Conservation (phyloP, 2,329 filamentous ascomycete species). For the Didymella arachidicola region DNA sequence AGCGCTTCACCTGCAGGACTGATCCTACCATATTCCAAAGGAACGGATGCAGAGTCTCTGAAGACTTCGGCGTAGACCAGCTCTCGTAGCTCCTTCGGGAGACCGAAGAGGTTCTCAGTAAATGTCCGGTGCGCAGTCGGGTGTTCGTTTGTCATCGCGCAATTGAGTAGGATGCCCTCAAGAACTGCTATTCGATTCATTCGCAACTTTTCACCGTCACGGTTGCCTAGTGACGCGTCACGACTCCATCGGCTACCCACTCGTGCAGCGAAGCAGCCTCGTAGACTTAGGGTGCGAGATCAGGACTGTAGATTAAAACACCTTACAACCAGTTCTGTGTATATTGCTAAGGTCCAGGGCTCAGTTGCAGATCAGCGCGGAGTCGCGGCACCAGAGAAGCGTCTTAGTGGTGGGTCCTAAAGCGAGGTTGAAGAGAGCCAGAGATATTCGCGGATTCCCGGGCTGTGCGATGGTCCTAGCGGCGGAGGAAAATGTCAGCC, state of each 20-base stretch:
- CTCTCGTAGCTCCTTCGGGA: slow-evolving; percentile 33
- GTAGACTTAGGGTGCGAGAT: background rate
- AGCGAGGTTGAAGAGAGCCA: background rate
- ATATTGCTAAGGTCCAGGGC: background rate
- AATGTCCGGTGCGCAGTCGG: background rate
- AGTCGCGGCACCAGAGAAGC: background rate
- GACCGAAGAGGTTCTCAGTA: slow-evolving; percentile 7
- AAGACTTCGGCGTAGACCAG: slow-evolving; percentile 26
- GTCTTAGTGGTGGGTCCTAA: background rate
- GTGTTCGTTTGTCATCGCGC: slow-evolving; percentile 1
- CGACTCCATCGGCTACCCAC: background rate
- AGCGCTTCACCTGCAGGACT: slow-evolving; percentile 1
- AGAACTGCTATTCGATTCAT: background rate
- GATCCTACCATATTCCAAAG: slow-evolving; percentile 2
- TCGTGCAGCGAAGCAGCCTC: background rate
- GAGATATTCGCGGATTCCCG: background rate
- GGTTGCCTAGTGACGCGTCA: slow-evolving; percentile 13
- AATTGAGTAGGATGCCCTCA: background rate
- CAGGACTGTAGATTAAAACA: background rate
- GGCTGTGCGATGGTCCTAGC: background rate
- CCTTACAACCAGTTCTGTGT: background rate
- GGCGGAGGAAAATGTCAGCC: background rate
- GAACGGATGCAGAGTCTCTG: slow-evolving; percentile 4
- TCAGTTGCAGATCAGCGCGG: background rate
- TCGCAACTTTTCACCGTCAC: background rate